These are phyloP conservation scores for Scheffersomyces lignicola DNA, from an alignment of 1,139 yeast species.

Conservation along the genomic window DNA sequence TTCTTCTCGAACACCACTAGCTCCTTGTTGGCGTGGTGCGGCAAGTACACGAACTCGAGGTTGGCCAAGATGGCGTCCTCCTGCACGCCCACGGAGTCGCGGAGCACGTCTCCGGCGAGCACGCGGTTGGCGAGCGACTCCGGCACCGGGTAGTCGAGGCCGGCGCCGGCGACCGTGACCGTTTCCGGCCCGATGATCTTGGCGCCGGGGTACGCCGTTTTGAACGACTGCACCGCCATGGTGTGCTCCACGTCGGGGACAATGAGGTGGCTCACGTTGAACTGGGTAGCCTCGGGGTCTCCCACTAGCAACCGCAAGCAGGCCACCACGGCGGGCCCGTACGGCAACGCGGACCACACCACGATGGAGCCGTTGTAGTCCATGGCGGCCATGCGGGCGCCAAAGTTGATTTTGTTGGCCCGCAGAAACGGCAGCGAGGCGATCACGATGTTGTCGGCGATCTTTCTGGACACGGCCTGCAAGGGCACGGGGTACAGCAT, in stretches of 20 bases:
- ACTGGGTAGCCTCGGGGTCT: conserved; percentile 23
- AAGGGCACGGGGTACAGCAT: conserved; percentile 39
- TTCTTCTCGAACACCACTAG: conserved; percentile 48
- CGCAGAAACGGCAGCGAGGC: conserved; percentile 52
- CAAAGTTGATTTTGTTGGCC: conserved; percentile 47
- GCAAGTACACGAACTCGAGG: conserved; percentile 57
- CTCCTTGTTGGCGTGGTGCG: conserved; percentile 56
- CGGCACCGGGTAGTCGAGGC: conserved; percentile 36
- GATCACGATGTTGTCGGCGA: conserved; percentile 47
- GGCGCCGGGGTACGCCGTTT: conserved; percentile 45
- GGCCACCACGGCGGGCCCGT: conserved; percentile 43
- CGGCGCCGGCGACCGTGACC: conserved; percentile 28
- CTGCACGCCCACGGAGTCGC: conserved; percentile 18
- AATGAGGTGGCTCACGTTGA: conserved; percentile 41
- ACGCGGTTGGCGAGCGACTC: conserved; percentile 27
- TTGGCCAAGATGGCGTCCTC: conserved; percentile 31
- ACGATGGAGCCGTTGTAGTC: conserved; percentile 39
- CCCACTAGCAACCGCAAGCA: conserved; percentile 38
- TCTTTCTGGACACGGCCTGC: conserved; percentile 40
- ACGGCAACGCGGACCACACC: conserved; percentile 66
- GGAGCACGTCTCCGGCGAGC: conserved; percentile 20
- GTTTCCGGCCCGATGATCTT: conserved; percentile 52
- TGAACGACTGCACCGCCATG: conserved; percentile 55
- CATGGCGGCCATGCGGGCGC: conserved; percentile 59
- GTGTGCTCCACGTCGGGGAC: conserved; percentile 59